Conservation (phyloP, 345 rosid genomes). For the Murraya koenigii region DNA sequence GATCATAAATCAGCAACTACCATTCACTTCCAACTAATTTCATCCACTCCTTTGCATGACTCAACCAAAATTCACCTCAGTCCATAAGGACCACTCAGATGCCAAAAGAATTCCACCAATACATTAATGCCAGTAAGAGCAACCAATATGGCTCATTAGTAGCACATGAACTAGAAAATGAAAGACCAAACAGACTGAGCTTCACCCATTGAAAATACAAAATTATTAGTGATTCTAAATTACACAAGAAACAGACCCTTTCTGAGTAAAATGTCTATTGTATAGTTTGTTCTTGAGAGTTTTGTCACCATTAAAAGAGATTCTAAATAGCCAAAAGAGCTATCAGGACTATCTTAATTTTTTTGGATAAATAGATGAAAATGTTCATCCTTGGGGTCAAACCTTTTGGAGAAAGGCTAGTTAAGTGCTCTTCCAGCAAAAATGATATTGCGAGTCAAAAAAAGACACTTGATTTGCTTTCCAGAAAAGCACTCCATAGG, state of each 20-base stretch:
- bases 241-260: not conserved
- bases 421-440: not conserved
- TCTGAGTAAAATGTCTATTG: not conserved
- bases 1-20: not conserved
- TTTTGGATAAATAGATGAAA: not conserved
- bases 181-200: not conserved
- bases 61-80: not conserved
- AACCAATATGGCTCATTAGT: not conserved
- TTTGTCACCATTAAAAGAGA: not conserved
- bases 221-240: not conserved
- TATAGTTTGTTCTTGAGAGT: too few relatives aligned
- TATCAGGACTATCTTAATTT: not conserved
- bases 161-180: not conserved
- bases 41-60: not conserved
- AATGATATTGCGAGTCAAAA: not conserved
- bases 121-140: not conserved
- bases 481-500: not conserved
- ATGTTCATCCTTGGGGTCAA: not conserved
- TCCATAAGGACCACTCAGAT: not conserved
- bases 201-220: too few relatives aligned
- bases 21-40: not conserved
- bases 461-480: not conserved
- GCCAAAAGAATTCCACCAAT: not conserved
- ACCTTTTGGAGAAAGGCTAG: not conserved
- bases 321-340: not conserved